These are phyloP conservation scores for Vigna radiata DNA, from an alignment of 306 rosid species.

Conservation along the genomic window DNA sequence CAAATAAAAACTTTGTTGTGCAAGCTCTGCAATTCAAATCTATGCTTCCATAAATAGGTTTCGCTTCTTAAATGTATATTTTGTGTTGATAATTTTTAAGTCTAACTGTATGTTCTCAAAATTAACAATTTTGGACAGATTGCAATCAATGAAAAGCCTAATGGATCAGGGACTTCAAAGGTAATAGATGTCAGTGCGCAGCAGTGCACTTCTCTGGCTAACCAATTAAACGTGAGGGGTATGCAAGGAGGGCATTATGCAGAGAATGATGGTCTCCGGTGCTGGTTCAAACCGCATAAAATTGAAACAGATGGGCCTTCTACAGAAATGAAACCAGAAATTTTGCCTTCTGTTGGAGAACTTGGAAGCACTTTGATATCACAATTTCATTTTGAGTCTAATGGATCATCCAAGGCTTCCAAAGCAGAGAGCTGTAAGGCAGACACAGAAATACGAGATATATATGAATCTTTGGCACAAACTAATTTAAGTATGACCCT, in stretches of 20 bases:
- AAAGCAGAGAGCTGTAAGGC: conserved; percentile 63
- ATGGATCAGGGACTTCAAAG: conserved; percentile 61
- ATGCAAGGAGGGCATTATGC: conserved; percentile 53
- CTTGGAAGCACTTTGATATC: conserved; percentile 59
- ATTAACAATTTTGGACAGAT: conserved; percentile 57
- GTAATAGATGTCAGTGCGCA: conserved; percentile 51
- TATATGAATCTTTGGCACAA: conserved; percentile 71
- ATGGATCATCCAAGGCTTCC: conserved; percentile 67
- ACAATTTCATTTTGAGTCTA: conserved; percentile 56
- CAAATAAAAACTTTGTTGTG: conserved; percentile 13
- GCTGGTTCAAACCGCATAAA: conserved; percentile 73
- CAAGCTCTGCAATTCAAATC: conserved; percentile 19
- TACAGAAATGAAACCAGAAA: conserved; percentile 67
- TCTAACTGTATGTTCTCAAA: conserved; percentile 32
- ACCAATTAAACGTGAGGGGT: conserved; percentile 57
- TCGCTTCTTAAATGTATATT: conserved; percentile 25
- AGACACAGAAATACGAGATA: conserved; percentile 60
- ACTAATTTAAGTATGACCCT: conserved; percentile 81
- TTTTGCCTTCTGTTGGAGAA: conserved; percentile 59
- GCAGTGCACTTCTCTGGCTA: conserved; percentile 53
- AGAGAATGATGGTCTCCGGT: conserved; percentile 65
- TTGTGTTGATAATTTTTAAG: conserved; percentile 26
- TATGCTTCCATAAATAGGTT: conserved; percentile 18
- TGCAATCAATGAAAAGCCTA: conserved; percentile 60
- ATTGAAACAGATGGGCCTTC: conserved; percentile 57